Evolutionary conservation across 192 early-diverging fungal genomes (phyloP).

Genomic region (Coemansia sp.): DNA sequence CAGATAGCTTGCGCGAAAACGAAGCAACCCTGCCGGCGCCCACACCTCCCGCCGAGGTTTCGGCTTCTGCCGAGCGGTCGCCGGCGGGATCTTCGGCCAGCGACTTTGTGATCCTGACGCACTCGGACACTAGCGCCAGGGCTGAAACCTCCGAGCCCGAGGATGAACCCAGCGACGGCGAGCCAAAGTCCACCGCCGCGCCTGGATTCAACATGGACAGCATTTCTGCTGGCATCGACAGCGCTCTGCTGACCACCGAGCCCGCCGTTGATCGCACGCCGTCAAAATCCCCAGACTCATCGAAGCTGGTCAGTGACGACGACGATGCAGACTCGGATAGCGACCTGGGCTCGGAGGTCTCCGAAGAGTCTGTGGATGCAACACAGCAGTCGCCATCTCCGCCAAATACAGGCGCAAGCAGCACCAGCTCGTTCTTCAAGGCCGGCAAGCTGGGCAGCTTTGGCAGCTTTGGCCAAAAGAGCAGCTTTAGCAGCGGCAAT

Average conservation of each 20-base stretch:
- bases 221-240: conserved; percentile 14
- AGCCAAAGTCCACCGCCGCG: no score
- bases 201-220: conserved; percentile 10
- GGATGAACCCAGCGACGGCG: not conserved
- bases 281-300: not conserved
- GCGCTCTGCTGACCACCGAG: not conserved
- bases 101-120: conserved; percentile 26
- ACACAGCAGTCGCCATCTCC: no score
- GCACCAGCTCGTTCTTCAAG: conserved; percentile 27
- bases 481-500: not conserved
- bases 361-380: not conserved
- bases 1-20: not conserved
- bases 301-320: not conserved
- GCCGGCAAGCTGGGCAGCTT: conserved; percentile 27
- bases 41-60: not conserved
- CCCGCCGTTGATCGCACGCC: not conserved
- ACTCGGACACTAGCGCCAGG: conserved; percentile 4
- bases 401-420: not conserved
- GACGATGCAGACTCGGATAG: conserved; percentile 1
- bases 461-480: conserved; percentile 5
- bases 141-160: not conserved
- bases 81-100: conserved; percentile 6
- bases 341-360: not conserved
- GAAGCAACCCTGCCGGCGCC: not conserved
- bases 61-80: not conserved